Base-by-base conservation (phyloP, 352 stramenopile species). In the Phytophthora sp. region DNA sequence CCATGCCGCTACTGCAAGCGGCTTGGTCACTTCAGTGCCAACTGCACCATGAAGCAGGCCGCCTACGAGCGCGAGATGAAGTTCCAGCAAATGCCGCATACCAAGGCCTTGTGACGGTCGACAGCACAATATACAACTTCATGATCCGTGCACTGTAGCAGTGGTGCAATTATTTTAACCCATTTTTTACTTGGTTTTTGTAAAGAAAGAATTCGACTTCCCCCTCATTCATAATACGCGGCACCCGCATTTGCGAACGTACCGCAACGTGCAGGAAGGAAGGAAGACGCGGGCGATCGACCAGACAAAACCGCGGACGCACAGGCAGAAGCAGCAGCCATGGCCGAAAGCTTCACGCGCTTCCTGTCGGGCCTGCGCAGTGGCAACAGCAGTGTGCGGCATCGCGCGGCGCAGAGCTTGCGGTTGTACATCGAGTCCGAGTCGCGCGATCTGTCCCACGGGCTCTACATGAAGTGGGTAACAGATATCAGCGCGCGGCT, bases 391-490 rank as follows among this genome's bases (percentile, higher is more conserved):
- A 80, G 69, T 38, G 76, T 78, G 27, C 88, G 88, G 31, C 71
- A 88, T 42, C 86, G 86, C 41, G 76, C 84, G 29, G 88, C 88
- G 42, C 84, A 87, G 26, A 84, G 88, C 26, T 73, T 96, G 63
- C 86, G 88, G 54, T 73, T 86, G 51, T 94, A 83, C 71, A 91
- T 95, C 66, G 88, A 96, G 73, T 90, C 86, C 27, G 86, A 96
- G 78, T 90, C 84, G 47, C 84, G 88, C 33, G 88, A 96, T 56
- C 74, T 96, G 20, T 90, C 86, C 44, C 87, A 94, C 58, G 86
- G 76, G 7, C 72, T 91, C 35, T 96, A 96, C 65, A 89, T 93
- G 79, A 94, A 93, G 52, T 93, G 85, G 82, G 85, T 96, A 23
- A 86, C 80, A n/a, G 84, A 90, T 61, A 89, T 96, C 46, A 93